Base-by-base conservation (phyloP, 1,284 basidiomycete genomes). In the Ganoderma meredithae region DNA sequence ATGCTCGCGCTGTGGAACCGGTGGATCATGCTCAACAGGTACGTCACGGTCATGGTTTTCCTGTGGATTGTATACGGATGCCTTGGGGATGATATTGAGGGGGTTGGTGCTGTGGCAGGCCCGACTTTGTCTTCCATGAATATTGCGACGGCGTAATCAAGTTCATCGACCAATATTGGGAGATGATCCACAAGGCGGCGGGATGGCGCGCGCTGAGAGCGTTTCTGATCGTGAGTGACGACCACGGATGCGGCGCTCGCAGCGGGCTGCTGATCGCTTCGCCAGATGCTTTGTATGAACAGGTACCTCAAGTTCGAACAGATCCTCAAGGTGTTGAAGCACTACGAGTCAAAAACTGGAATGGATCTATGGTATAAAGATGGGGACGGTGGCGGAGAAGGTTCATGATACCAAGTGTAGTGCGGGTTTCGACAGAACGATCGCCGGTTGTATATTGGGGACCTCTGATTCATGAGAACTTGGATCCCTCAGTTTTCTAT, bases 1-100 rank as follows among this genome's bases (percentile, higher is more conserved):
- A 90, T 94, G 82, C 85, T 88, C 66, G 90, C 91, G 1, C 78
- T 94, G 9, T 93, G 92, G 92, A 85, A 82, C 25, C 77, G 92
- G 65, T 94, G 91, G 91, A 90, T 92, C 2, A 79, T 88, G 62
- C 77, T 90, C 43, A 85, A 92, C 73, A 78, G 87, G 91, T 90
- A 65, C 69, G 82, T 65, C 22, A 17, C n/a, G 22, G 19, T 65
- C 22, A 17, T 17, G 22, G 19, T 39, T 10, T 8, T 39, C 8
- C 36, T 39, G 36, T 66, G 58, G 27, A 31, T 36, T 39, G 13
- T 31, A 56, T 22, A 22, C 8, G 22, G 5, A 7, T 15, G 15
- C 3, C 55, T 36, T 52, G 39, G n/a, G 49, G 31, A 3, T 17
- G 4, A 27, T n/a, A 8, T 27, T 25, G 25, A 22, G 0, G 1